Evolutionary conservation across 2,329 filamentous ascomycete species (phyloP), one percentile per base, ranked within the genome.

Genomic region (Claviceps pusilla): DNA sequence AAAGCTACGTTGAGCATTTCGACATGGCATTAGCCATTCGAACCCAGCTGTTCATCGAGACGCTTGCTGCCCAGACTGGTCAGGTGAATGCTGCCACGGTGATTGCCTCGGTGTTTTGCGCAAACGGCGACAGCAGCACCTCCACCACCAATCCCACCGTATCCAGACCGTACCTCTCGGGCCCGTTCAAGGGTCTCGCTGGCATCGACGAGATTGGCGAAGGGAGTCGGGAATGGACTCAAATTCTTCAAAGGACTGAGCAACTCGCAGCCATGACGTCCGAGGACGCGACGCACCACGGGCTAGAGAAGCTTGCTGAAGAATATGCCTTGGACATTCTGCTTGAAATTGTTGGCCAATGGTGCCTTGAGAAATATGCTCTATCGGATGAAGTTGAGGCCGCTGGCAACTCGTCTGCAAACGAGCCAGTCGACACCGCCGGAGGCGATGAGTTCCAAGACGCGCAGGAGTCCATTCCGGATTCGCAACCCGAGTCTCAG

Each of bases 21-120:
- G 45, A 63, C 3, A 56, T 68, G 7, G 65, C 65, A 3, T 58
- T 74, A 29, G 60, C 66, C 4, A 65, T 74, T 31, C 70, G 71
- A 47, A 71, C 69, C 0, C 64, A 66, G 50, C 59, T 61, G 42
- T 59, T 67, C 47, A 65, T 74, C 24, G 62, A 66, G 46, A 48
- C 41, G 1, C 55, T 70, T 2, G 60, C 60, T 6, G 48, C 31
- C 1, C 48, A 52, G 6, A 51, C 48, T 0, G 35, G 37, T 3
- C 55, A 62, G 4, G 55, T 37, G 3, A 54, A 61, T 39, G 55
- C 58, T 16, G 56, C 54, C 5, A 53, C 58, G 2, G 52, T 61
- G 11, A 61, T 69, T 31, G 64, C 63, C 19, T 55, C 58, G 3
- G 59, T 64, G 7, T 70, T 72, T 45, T 69, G 67, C 54, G 53